phyloP scores from a whole-genome alignment of 2,329 filamentous ascomycete genomes.

The Trichoderma pleuroti region DNA sequence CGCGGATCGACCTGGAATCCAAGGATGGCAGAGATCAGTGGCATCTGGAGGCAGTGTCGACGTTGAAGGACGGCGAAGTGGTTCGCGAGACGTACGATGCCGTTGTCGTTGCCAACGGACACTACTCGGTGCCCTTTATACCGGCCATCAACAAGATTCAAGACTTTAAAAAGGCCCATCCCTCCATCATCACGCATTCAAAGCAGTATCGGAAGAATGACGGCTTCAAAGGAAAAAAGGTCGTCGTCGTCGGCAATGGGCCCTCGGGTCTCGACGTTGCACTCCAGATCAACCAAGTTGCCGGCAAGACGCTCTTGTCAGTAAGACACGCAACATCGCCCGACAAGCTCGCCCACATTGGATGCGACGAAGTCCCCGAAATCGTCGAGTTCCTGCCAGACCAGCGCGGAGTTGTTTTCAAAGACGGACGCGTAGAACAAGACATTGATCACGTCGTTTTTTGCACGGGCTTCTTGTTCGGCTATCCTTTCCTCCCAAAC shows the following conservation, averaged over 20 bases:
- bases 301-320: constrained; percentile 62
- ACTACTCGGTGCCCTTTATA: constrained; percentile 67
- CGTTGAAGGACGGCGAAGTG: constrained; percentile 39
- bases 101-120: constrained; percentile 70
- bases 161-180: constrained; percentile 57
- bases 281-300: constrained; percentile 64
- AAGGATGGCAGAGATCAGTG: constrained; percentile 48
- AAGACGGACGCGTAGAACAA: constrained; percentile 60
- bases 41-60: constrained; percentile 54
- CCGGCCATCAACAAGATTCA: constrained; percentile 59
- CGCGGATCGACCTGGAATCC: constrained; percentile 46
- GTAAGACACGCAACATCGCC: constrained; percentile 50
- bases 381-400: constrained; percentile 56
- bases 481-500: constrained; percentile 65
- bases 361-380: constrained; percentile 51
- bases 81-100: constrained; percentile 62
- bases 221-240: constrained; percentile 64
- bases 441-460: constrained; percentile 76
- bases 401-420: constrained; percentile 61
- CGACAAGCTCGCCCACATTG: constrained; percentile 43
- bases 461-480: constrained; percentile 86
- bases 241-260: constrained; percentile 79
- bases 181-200: constrained; percentile 65
- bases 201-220: constrained; percentile 72
- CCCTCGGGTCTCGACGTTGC: constrained; percentile 84